Evolutionary conservation across 345 rosid genomes (phyloP).

Genomic region (Mallotus nudiflorus): DNA sequence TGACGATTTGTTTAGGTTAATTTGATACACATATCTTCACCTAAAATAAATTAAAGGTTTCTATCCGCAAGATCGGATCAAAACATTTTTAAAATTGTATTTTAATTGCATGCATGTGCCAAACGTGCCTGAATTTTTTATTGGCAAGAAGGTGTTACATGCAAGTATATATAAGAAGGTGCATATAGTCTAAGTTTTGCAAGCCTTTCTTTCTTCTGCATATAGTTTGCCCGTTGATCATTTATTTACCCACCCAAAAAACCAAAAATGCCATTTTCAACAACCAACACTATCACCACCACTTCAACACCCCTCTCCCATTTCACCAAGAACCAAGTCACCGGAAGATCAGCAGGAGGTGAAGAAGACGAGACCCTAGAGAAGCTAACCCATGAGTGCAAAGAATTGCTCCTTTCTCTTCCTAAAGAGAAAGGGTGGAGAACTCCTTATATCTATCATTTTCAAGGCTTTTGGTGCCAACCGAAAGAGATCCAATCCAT

Average conservation of each 20-base stretch:
- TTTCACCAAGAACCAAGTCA: background rate
- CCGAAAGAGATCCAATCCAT: conserved; percentile 57
- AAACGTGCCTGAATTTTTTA: background rate
- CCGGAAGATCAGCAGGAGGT: background rate
- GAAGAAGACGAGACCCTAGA: conserved; percentile 39
- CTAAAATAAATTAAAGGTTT: too few relatives aligned
- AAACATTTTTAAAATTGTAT: too few relatives aligned
- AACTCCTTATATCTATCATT: conserved; percentile 50
- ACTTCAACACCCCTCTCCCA: too few relatives aligned
- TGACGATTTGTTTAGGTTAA: too few relatives aligned
- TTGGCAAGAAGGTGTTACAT: background rate
- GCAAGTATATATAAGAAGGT: conserved; percentile 7
- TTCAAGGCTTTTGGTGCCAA: conserved; percentile 79
- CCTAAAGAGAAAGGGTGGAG: conserved; percentile 73
- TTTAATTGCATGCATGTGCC: background rate
- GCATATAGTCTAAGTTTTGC: background rate
- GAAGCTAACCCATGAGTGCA: conserved; percentile 47
- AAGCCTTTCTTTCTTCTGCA: background rate
- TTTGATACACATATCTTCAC: too few relatives aligned
- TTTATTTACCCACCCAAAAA: background rate
- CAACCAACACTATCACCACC: background rate
- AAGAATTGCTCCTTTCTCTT: conserved; percentile 48
- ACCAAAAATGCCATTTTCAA: conserved; percentile 7
- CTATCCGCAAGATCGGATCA: too few relatives aligned
- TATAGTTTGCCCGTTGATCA: too few relatives aligned